These are phyloP conservation scores for Thyridium curvatum DNA, from an alignment of 2,329 filamentous ascomycete species.

Conservation along the genomic window DNA sequence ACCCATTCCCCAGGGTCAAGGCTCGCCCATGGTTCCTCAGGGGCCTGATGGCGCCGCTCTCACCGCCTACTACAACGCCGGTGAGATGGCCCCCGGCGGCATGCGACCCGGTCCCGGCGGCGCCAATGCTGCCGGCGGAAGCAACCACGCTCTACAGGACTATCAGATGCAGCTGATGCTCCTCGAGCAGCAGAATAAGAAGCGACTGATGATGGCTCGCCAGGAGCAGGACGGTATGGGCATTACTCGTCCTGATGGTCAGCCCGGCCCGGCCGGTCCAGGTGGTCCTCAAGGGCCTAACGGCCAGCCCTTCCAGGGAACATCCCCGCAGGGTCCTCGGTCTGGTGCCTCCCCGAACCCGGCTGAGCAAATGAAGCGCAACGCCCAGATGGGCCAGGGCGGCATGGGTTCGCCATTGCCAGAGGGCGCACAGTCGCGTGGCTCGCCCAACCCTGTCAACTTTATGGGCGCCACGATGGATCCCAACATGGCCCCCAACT, in stretches of 20 bases:
- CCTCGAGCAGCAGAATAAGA: conserved; percentile 83
- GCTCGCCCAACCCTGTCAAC: conserved; percentile 55
- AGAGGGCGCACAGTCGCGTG: conserved; percentile 60
- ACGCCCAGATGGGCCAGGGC: conserved; percentile 64
- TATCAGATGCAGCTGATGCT: conserved; percentile 89
- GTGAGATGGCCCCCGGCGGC: conserved; percentile 51
- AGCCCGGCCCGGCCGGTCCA: conserved; percentile 45
- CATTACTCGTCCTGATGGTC: conserved; percentile 41
- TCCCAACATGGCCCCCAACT: conserved; percentile 52
- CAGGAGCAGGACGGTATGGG: conserved; percentile 67
- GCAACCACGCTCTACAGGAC: conserved; percentile 78
- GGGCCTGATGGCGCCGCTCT: conserved; percentile 56
- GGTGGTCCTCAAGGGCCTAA: conserved; percentile 44
- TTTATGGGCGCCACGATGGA: conserved; percentile 61
- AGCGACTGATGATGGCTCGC: conserved; percentile 75
- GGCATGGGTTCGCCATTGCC: conserved; percentile 67
- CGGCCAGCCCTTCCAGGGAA: conserved; percentile 58
- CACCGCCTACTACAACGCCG: conserved; percentile 56
- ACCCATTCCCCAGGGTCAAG: conserved; percentile 65
- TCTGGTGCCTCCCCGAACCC: conserved; percentile 71
- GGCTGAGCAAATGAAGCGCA: conserved; percentile 73
- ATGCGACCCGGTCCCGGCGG: conserved; percentile 50
- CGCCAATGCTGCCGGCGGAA: conserved; percentile 43
- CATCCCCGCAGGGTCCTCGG: conserved; percentile 63
- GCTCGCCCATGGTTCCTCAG: conserved; percentile 74